Evolutionary conservation across 345 rosid genomes (phyloP).

Genomic region (Melaleuca alternifolia): DNA sequence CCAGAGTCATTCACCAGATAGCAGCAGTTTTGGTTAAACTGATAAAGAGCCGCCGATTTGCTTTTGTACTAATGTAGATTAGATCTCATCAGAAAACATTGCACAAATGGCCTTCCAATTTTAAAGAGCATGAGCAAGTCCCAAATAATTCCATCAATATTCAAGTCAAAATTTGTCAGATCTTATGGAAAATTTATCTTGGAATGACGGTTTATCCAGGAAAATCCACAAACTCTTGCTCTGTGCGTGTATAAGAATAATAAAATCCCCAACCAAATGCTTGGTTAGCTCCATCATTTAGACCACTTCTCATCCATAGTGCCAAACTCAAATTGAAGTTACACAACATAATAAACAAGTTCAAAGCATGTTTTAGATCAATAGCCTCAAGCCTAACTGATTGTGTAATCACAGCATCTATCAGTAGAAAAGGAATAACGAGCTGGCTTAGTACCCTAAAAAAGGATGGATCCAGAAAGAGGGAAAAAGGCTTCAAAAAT

Average conservation of each 20-base stretch:
- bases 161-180: not conserved
- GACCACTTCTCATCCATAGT: not conserved
- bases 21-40: too few relatives aligned
- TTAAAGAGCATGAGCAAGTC: not conserved
- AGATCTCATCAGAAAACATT: not conserved
- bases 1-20: too few relatives aligned
- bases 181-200: not conserved
- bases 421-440: not conserved
- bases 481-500: not conserved
- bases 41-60: too few relatives aligned
- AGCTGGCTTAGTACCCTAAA: not conserved
- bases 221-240: not conserved
- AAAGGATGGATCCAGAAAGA: not conserved
- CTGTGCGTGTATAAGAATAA: not conserved
- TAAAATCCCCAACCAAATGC: not conserved
- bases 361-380: not conserved
- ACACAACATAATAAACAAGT: not conserved
- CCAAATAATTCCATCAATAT: not conserved
- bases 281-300: not conserved
- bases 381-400: not conserved
- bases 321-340: not conserved
- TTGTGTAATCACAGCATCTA: not conserved
- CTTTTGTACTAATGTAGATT: too few relatives aligned
- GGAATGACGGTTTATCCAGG: not conserved
- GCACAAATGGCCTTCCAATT: not conserved